Evolutionary conservation across 2,329 filamentous ascomycete species (phyloP).

Genomic region (Fusarium sp.): DNA sequence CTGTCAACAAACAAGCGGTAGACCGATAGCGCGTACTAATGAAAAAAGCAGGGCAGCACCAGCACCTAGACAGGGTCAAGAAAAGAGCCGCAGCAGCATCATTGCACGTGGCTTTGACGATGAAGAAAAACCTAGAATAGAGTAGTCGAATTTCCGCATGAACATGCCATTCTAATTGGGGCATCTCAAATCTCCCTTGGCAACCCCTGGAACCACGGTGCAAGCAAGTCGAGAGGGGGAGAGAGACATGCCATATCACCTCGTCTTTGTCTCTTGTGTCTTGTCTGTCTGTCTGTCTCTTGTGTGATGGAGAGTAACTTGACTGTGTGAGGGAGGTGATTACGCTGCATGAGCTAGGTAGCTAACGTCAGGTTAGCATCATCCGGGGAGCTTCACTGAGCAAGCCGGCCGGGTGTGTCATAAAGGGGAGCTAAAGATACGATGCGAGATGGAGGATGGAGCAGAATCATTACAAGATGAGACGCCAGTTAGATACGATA

Average conservation of each 20-base stretch:
- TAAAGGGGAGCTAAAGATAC: slow-evolving; percentile 19
- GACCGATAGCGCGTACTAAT: background rate
- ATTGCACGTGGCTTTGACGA: slow-evolving; percentile 37
- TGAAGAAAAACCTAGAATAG: background rate
- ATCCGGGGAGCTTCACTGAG: slow-evolving; percentile 27
- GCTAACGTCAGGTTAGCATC: slow-evolving; percentile 15
- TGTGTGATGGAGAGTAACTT: background rate
- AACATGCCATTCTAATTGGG: slow-evolving; percentile 30
- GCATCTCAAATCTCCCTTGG: slow-evolving; percentile 28
- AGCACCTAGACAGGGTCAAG: background rate
- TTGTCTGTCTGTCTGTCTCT: background rate
- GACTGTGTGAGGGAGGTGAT: background rate
- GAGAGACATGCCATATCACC: slow-evolving; percentile 23
- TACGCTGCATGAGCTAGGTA: slow-evolving; percentile 9
- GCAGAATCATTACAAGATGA: slow-evolving; percentile 24
- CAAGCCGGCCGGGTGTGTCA: slow-evolving; percentile 24
- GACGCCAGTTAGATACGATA: slow-evolving; percentile 18
- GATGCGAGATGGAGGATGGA: slow-evolving; percentile 14
- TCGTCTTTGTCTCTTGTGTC: background rate
- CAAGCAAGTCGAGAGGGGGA: background rate
- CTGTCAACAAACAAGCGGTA: background rate
- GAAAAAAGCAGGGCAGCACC: background rate
- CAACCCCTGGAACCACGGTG: slow-evolving; percentile 13
- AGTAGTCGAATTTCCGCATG: slow-evolving; percentile 24
- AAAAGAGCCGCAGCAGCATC: slow-evolving; percentile 36